Conservation (phyloP, 129 eudicot genomes). For the Gnaphalium uliginosum region DNA sequence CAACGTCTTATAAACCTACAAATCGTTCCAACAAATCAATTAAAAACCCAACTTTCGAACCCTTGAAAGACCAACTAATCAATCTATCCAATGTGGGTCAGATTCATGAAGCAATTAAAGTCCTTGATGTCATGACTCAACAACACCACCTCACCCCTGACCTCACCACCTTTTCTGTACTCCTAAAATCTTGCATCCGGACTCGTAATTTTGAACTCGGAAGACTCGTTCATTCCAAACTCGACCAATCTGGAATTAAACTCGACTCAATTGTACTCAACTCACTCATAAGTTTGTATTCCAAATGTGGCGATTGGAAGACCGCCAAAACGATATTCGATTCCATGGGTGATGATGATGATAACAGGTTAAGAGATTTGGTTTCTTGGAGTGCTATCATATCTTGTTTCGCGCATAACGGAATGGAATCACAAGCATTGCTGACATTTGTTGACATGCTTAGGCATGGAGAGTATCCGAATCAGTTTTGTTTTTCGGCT, state of each 20-base stretch:
- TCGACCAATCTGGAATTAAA: constrained; percentile 37
- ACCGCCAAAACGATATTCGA: constrained; percentile 57
- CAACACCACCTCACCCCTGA: constrained; percentile 44
- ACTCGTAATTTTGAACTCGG: constrained; percentile 55
- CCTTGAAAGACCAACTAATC: constrained; percentile 47
- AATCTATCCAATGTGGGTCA: constrained; percentile 46
- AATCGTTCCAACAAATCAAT: constrained; percentile 6
- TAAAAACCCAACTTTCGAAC: constrained; percentile 29
- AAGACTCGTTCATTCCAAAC: constrained; percentile 45
- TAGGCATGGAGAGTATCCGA: constrained; percentile 49
- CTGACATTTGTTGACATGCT: constrained; percentile 60
- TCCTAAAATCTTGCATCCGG: constrained; percentile 73
- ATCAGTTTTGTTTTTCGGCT: constrained; percentile 60
- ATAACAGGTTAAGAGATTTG: constrained; percentile 39
- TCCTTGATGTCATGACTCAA: constrained; percentile 52
- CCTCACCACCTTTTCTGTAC: constrained; percentile 53
- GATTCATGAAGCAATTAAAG: constrained; percentile 47
- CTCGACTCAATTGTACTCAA: constrained; percentile 47
- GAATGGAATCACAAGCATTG: constrained; percentile 49
- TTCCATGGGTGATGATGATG: constrained; percentile 39
- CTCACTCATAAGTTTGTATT: constrained; percentile 59
- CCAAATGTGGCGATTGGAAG: constrained; percentile 65
- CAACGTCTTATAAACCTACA: constrained; percentile 25
- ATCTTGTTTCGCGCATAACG: constrained; percentile 49
- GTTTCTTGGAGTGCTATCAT: constrained; percentile 76